Conservation (phyloP, 2,329 filamentous ascomycete species). For the Exophiala calicioides region DNA sequence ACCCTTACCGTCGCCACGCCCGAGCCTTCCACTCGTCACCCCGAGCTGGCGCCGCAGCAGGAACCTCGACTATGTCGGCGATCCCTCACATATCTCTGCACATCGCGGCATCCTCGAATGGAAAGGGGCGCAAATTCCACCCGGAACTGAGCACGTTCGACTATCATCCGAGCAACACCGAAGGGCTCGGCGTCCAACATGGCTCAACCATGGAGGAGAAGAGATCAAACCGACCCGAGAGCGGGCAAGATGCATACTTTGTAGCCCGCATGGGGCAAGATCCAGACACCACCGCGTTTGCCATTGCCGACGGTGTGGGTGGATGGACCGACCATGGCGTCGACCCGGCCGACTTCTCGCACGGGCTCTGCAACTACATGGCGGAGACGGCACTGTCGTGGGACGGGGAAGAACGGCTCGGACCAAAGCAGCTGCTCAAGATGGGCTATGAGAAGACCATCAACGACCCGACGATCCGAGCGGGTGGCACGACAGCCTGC, state of each 20-base stretch:
- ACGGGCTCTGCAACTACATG: constrained; percentile 93
- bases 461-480: constrained; percentile 69
- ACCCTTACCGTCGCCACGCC: constrained; percentile 21
- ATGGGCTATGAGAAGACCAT: constrained; percentile 80
- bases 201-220: constrained; percentile 54
- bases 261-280: constrained; percentile 75
- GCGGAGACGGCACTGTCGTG: constrained; percentile 69
- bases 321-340: constrained; percentile 92
- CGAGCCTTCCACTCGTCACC: constrained; percentile 17
- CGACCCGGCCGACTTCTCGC: constrained; percentile 92
- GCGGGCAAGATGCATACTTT: constrained; percentile 96
- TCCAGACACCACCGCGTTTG: constrained; percentile 73
- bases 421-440: constrained; percentile 73
- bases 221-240: constrained; percentile 67
- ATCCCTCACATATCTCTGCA: constrained; percentile 61
- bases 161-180: constrained; percentile 59
- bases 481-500: constrained; percentile 89
- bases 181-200: constrained; percentile 40
- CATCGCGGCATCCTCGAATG: constrained; percentile 73
- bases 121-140: constrained; percentile 69
- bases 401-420: constrained; percentile 42
- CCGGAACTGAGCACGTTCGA: constrained; percentile 69
- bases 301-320: constrained; percentile 90
- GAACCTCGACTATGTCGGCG: constrained; percentile 22
- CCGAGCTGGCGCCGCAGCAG: constrained; percentile 8